Evolutionary conservation across 805 yeast genomes (phyloP).

Genomic region (Yarrowia sp.): DNA sequence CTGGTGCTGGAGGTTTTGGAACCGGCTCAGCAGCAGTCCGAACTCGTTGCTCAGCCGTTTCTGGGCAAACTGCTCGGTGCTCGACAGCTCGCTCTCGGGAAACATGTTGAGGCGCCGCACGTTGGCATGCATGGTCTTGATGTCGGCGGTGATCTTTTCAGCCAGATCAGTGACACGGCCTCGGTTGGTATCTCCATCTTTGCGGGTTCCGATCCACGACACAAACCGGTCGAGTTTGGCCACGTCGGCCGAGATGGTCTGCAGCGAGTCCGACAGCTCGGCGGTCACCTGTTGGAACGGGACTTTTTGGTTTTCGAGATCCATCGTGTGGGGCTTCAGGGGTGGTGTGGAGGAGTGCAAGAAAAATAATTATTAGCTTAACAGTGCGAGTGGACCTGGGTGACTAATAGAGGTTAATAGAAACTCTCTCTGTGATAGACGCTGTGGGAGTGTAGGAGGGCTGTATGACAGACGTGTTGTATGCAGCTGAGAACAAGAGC

Average conservation of each 20-base stretch:
- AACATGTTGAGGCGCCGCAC: slow-evolving; percentile 30
- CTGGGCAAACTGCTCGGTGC: slow-evolving; percentile 52
- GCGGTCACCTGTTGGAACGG: slow-evolving; percentile 25
- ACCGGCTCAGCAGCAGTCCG: slow-evolving; percentile 58
- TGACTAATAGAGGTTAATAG: slow-evolving; percentile 21
- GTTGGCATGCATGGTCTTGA: slow-evolving; percentile 40
- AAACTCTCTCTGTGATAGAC: background rate
- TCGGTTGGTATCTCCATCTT: slow-evolving; percentile 35
- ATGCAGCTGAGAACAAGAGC: background rate
- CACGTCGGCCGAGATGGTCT: slow-evolving; percentile 21
- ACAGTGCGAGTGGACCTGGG: background rate
- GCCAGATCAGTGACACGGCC: slow-evolving; percentile 40
- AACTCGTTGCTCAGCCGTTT: slow-evolving; percentile 66
- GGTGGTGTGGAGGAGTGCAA: background rate
- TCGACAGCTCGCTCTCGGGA: slow-evolving; percentile 37
- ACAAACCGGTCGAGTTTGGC: slow-evolving; percentile 37
- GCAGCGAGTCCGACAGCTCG: slow-evolving; percentile 31
- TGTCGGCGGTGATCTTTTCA: slow-evolving; percentile 41
- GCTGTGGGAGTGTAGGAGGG: background rate
- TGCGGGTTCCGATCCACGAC: slow-evolving; percentile 38
- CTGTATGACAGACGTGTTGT: background rate
- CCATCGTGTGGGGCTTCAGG: slow-evolving; percentile 1
- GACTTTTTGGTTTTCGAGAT: slow-evolving; percentile 33
- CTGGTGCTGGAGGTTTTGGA: slow-evolving; percentile 53
- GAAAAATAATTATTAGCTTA: slow-evolving; percentile 3